phyloP scores from a whole-genome alignment of 2,329 filamentous ascomycete species.

The Chrysoporthe deuterocubensis region DNA sequence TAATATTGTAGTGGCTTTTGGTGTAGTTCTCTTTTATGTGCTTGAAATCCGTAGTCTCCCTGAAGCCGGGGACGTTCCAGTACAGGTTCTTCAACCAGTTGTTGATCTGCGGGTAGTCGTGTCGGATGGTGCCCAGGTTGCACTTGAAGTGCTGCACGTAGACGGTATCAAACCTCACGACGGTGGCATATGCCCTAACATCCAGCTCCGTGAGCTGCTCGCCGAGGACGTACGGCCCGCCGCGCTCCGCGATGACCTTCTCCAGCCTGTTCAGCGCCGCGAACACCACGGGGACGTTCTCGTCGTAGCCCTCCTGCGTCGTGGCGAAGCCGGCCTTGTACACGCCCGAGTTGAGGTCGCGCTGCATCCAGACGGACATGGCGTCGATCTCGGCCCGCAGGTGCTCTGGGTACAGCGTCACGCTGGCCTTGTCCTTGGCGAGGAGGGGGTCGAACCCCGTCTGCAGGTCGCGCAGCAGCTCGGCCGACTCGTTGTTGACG shows the following conservation, averaged over 20 bases:
- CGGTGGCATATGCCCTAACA: slow-evolving; percentile 58
- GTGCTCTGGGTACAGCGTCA: slow-evolving; percentile 57
- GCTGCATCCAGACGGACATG: slow-evolving; percentile 57
- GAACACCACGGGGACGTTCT: slow-evolving; percentile 58
- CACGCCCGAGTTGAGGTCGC: slow-evolving; percentile 61
- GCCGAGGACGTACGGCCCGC: slow-evolving; percentile 60
- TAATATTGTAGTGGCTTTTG: slow-evolving; percentile 63
- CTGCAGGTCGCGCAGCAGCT: slow-evolving; percentile 63
- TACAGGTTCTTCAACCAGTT: slow-evolving; percentile 65
- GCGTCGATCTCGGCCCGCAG: slow-evolving; percentile 55
- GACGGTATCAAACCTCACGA: slow-evolving; percentile 63
- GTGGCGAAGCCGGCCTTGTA: slow-evolving; percentile 65
- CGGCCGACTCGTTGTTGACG: slow-evolving; percentile 65
- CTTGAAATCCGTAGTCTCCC: slow-evolving; percentile 64
- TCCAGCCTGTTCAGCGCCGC: slow-evolving; percentile 64
- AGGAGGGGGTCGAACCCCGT: slow-evolving; percentile 53
- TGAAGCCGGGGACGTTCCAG: slow-evolving; percentile 58
- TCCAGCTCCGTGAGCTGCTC: slow-evolving; percentile 62
- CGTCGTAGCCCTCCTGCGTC: slow-evolving; percentile 59
- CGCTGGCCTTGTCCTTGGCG: slow-evolving; percentile 40
- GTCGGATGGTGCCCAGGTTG: slow-evolving; percentile 63
- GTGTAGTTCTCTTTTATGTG: slow-evolving; percentile 71
- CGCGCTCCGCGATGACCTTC: slow-evolving; percentile 40
- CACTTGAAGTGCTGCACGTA: slow-evolving; percentile 72
- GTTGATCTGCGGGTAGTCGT: slow-evolving; percentile 63